Conservation (phyloP, 2,329 filamentous ascomycete species). For the Penicillium frequentans region DNA sequence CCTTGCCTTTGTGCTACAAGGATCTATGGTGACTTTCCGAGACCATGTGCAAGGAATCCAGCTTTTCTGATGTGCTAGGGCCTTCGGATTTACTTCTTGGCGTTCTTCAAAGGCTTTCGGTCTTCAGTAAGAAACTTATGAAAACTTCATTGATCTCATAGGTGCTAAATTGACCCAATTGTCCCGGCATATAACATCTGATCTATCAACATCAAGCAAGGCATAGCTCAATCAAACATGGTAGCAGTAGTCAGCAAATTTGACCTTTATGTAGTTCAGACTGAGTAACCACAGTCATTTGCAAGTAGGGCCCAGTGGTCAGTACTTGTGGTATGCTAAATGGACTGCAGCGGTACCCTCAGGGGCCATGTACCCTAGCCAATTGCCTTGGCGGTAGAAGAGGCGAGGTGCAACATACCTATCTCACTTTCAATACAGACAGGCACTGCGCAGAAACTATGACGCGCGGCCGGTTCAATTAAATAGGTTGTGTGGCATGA, state of each 20-base stretch:
- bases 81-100: neutral
- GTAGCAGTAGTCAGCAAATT: neutral
- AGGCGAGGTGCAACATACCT: neutral
- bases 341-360: slow-evolving; percentile 14
- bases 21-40: slow-evolving; percentile 7
- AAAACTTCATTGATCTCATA: no score
- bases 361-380: slow-evolving; percentile 1
- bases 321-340: slow-evolving; percentile 3
- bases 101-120: neutral
- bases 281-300: neutral
- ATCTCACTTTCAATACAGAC: slow-evolving; percentile 13
- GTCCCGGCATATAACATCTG: neutral
- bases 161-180: no score
- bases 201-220: no score
- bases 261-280: neutral
- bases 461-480: slow-evolving; percentile 22
- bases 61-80: slow-evolving; percentile 5
- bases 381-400: neutral
- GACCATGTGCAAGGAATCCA: neutral
- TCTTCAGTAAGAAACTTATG: no score
- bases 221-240: no score
- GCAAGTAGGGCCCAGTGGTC: neutral
- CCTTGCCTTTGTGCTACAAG: slow-evolving; percentile 18
- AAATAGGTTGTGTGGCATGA: slow-evolving; percentile 11
- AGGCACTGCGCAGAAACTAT: slow-evolving; percentile 18